Base-by-base conservation (phyloP, 306 rosid genomes). In the Quercus wislizeni region DNA sequence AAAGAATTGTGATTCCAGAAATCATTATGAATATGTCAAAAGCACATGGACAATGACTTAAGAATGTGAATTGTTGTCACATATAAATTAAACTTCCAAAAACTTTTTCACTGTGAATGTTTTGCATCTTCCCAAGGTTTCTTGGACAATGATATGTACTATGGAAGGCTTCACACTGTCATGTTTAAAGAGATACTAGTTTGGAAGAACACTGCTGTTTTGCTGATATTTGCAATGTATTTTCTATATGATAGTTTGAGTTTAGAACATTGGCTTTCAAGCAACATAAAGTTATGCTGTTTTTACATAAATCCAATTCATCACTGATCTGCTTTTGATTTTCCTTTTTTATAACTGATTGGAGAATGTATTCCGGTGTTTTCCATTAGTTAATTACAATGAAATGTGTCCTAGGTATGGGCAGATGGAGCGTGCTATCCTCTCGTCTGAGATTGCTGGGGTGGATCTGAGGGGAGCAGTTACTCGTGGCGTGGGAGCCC, bases 401-500 rank as follows among this genome's bases (percentile, higher is more conserved):
- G 65, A 78, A 63, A 62, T 84, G 55, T 76, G 51, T 62, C 76
- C 59, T 82, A 96, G 99, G 89, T 96, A 96, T 84, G 98, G 99
- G 69, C 98, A 93, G 80, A 93, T 93, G 98, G 99, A 96, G 92
- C 94, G 90, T 33, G 97, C 98, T 56, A 96, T 96, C 82, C 99
- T 96, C 59, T 93, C 93, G 71, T 89, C 96, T 72, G 99, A 91
- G 87, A 96, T 93, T 75, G 86, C 96, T n/a, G 97, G 89, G 78
- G 87, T 96, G 73, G 99, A 96, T 88, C 92, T 96, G 78, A 89
- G 99, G 82, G 99, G 99, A 88, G 99, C 99, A 75, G 99, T 96
- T 72, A 87, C 97, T 49, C 94, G 99, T 78, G 99, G 98, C 54
- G 88, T 96, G 82, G 99, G 99, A 81, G 98, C 99, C 74, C 99